Evolutionary conservation across 345 rosid species (phyloP).

Genomic region (Populus euphratica): DNA sequence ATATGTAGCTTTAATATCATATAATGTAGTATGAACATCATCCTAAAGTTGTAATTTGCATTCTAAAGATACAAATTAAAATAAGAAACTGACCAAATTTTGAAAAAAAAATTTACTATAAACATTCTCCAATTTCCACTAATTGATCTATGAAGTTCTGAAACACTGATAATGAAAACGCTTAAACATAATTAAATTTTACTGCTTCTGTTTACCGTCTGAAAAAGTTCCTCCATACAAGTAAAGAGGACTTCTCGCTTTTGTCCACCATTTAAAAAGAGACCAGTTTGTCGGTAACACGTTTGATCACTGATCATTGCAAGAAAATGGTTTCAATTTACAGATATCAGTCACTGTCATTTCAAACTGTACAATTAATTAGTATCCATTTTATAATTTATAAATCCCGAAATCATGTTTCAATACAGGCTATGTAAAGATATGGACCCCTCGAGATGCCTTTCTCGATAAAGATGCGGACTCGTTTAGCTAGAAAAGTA

Average conservation of each 20-base stretch:
- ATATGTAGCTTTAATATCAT: background rate
- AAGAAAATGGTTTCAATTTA: constrained; percentile 10
- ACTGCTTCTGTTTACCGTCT: background rate
- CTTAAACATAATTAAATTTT: background rate
- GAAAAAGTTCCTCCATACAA: background rate
- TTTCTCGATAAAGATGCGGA: constrained; percentile 7
- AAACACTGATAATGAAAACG: background rate
- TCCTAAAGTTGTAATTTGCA: background rate
- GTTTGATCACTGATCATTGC: constrained; percentile 5
- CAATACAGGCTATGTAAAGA: constrained; percentile 4
- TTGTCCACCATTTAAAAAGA: background rate
- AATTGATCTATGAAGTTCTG: background rate
- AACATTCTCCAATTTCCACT: background rate
- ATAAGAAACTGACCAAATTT: background rate
- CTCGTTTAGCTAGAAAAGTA: constrained; percentile 12
- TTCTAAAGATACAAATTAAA: background rate
- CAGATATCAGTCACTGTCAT: background rate
- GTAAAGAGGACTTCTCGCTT: background rate
- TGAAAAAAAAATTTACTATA: background rate
- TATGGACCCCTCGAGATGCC: constrained; percentile 13
- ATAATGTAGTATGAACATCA: background rate
- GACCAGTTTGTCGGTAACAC: background rate
- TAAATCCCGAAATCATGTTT: constrained; percentile 8
- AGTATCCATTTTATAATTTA: background rate
- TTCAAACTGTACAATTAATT: background rate